Conservation (phyloP, 192 early-diverging fungal species). For the Linnemannia exigua region DNA sequence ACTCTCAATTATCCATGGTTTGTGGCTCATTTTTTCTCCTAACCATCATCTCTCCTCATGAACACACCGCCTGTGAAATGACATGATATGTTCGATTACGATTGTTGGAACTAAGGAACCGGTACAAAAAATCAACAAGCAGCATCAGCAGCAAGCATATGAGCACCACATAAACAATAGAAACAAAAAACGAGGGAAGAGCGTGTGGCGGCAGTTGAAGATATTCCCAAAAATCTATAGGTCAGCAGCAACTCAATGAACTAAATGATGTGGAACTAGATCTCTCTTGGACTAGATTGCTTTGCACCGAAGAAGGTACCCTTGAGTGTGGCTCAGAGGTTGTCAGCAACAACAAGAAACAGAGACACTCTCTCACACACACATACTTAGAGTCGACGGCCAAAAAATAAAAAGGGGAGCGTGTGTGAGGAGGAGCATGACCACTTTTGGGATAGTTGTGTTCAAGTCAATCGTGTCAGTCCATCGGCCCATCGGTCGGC, state of each 20-base stretch:
- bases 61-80: background rate
- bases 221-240: background rate
- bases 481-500: background rate
- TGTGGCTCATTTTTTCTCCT: conserved; percentile 6
- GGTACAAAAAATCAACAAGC: background rate
- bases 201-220: conserved; percentile 4
- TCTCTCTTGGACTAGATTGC: background rate
- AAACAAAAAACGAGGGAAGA: conserved; percentile 3
- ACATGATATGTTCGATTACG: background rate
- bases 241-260: background rate
- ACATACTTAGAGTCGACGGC: background rate
- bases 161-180: background rate
- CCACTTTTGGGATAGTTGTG: conserved; percentile 5
- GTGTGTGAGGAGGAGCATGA: background rate
- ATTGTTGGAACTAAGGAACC: background rate
- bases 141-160: background rate
- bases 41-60: no score
- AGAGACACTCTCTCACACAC: no score
- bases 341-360: background rate
- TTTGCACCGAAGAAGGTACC: background rate
- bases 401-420: background rate
- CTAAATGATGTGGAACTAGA: background rate
- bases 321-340: conserved; percentile 3
- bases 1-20: background rate
- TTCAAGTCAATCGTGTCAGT: background rate